A percentile compares a stretch with the other conserved stretches of the same genome.
Conservation (phyloP, 2,329 filamentous ascomycete genomes). For the Clarireedia hainanense region DNA sequence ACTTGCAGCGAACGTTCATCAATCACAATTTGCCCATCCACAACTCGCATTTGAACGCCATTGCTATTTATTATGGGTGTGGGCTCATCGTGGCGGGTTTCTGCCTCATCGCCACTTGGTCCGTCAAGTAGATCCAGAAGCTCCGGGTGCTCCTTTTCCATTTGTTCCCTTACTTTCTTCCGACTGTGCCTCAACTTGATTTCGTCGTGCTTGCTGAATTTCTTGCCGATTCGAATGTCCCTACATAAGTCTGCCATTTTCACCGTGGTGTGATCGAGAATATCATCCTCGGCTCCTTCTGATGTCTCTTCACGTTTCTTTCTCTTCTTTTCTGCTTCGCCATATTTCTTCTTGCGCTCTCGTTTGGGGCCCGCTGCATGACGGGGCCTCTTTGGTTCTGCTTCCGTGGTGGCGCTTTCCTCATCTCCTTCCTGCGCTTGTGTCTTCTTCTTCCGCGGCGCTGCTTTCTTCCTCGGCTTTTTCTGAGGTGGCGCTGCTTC, state of each 20-base stretch:
- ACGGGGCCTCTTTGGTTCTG: slow-evolving; percentile 18
- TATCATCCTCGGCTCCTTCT: slow-evolving; percentile 52
- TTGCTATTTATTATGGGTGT: background rate
- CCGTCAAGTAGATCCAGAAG: slow-evolving; percentile 12
- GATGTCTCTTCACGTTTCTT: slow-evolving; percentile 39
- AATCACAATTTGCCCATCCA: slow-evolving; percentile 58
- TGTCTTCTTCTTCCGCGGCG: slow-evolving; percentile 18
- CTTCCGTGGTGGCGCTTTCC: slow-evolving; percentile 19
- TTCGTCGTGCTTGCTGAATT: slow-evolving; percentile 66
- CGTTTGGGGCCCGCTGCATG: slow-evolving; percentile 12
- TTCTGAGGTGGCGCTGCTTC: background rate
- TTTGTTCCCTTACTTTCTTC: slow-evolving; percentile 29
- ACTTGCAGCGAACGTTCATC: slow-evolving; percentile 61
- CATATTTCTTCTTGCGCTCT: slow-evolving; percentile 28
- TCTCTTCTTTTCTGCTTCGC: slow-evolving; percentile 24
- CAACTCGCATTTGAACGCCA: slow-evolving; percentile 20
- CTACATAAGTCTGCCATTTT: slow-evolving; percentile 68
- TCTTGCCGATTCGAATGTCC: slow-evolving; percentile 64
- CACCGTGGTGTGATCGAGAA: slow-evolving; percentile 57
- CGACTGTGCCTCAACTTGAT: slow-evolving; percentile 59
- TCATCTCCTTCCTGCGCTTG: slow-evolving; percentile 17
- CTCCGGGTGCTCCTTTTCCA: slow-evolving; percentile 20
- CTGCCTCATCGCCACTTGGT: background rate
- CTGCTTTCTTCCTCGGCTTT: slow-evolving; percentile 4
- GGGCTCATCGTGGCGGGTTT: slow-evolving; percentile 6